These are phyloP conservation scores for sunflower (Helianthus annuus) DNA, from an alignment of 129 eudicot species.

Conservation along the genomic window HanXRQr2.0-SUNRISE NC_035445.2:72660221-72660720, in stretches of 20 bases:
- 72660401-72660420: slow-evolving; percentile 60
- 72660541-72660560: slow-evolving; percentile 50
- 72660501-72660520: slow-evolving; percentile 62
- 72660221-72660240: slow-evolving; percentile 68
- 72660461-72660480: slow-evolving; percentile 83
- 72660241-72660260: slow-evolving; percentile 88
- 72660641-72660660: slow-evolving; percentile 98
- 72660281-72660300: neutral
- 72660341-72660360: slow-evolving; percentile 90
- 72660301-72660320: neutral
- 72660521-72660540: slow-evolving; percentile 74
- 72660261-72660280: neutral
- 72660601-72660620: slow-evolving; percentile 85
- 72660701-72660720: slow-evolving; percentile 58
- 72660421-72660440: slow-evolving; percentile 29
- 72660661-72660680: slow-evolving; percentile 79
- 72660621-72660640: slow-evolving; percentile 74
- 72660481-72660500: slow-evolving; percentile 55
- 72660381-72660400: slow-evolving; percentile 91
- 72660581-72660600: slow-evolving; percentile 69
- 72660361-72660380: slow-evolving; percentile 66
- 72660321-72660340: slow-evolving; percentile 61
- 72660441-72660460: slow-evolving; percentile 43
- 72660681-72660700: slow-evolving; percentile 60
- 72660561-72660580: slow-evolving; percentile 82